Base-by-base conservation (phyloP, 805 yeast genomes). In the Metschnikowia cerradonensis region DNA sequence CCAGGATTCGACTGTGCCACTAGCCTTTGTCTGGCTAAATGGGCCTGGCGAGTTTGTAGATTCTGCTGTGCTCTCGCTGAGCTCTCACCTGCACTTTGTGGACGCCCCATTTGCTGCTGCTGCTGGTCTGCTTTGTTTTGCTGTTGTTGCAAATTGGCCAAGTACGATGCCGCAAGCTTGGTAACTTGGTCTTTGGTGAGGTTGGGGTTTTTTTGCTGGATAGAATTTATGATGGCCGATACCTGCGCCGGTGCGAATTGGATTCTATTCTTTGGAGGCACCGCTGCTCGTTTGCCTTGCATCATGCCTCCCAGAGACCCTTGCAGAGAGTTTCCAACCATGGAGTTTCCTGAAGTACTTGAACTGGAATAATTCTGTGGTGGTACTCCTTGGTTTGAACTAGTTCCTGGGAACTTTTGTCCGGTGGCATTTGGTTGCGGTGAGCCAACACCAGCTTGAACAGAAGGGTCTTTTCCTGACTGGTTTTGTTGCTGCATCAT, bases 141-240 rank as follows among this genome's bases (percentile, higher is more conserved):
- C 58, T 74, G 77, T 52, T 76, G 80, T 61, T 81, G 86, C 34
- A 80, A 66, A 52, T 75, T 79, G 0, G 87, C 83, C 54, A 83
- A 64, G 58, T 83, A 82, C 14, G 82, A 75, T 2, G 86, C 86
- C 2, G 89, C 88, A 50, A 83, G 71, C 51, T 80, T 78, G 2
- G 86, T 81, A 0, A 84, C 87, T 58, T 84, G 86, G 50, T 80
- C 84, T 53, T 82, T 82, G 10, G 81, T 72, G 61, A 82, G 67
- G 32, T 74, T 77, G 1, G 90, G 90, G 61, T 84, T 79, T 58
- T 82, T 82, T n/a, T 77, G 67, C 61, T 83, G 87, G 48, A 84
- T 83, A 41, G 83, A 81, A 56, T 75, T 80, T 51, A 84, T 79
- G 39, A 84, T 77, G 1, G 86, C 84, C 8, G 86, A 77, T 3